A percentile compares a stretch with the other conserved stretches of the same genome.
These are phyloP conservation scores for Neurospora pannonica DNA, from an alignment of 495 filamentous ascomycete genomes.

Conservation along the genomic window DNA sequence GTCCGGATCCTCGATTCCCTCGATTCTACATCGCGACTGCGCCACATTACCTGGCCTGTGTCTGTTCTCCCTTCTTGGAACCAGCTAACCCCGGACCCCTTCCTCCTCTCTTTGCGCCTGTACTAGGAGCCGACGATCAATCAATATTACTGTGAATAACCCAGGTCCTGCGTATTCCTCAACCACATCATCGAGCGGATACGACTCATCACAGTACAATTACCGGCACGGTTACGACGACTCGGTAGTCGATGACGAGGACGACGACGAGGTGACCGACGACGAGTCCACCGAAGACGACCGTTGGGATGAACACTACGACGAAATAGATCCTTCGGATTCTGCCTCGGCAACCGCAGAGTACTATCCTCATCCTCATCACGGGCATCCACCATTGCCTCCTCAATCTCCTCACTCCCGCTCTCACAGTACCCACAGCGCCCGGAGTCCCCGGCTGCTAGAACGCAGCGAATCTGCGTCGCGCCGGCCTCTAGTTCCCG, in stretches of 20 bases:
- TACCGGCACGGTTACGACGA: conserved; percentile 24
- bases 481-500: conserved; percentile 28
- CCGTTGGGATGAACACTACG: conserved; percentile 33
- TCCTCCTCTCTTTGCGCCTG: background rate
- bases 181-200: conserved; percentile 14
- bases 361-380: conserved; percentile 11
- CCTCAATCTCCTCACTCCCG: background rate
- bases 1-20: background rate
- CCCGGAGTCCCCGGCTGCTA: conserved; percentile 1
- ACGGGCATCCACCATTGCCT: background rate
- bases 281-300: conserved; percentile 44
- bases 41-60: conserved; percentile 5
- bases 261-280: conserved; percentile 22
- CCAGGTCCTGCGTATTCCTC: conserved; percentile 14
- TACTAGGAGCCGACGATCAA: conserved; percentile 37
- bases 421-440: conserved; percentile 16
- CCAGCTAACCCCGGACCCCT: conserved; percentile 12
- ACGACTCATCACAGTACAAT: conserved; percentile 17
- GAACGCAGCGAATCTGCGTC: conserved; percentile 24
- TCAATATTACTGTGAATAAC: conserved; percentile 43
- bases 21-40: background rate
- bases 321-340: conserved; percentile 71
- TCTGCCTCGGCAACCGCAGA: conserved; percentile 53
- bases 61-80: background rate
- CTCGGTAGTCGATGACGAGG: conserved; percentile 46